Percentiles rank a stretch among this genome's conserved stretches.
Conservation (phyloP, 2,329 filamentous ascomycete genomes). For the Xylariaceae sp. region DNA sequence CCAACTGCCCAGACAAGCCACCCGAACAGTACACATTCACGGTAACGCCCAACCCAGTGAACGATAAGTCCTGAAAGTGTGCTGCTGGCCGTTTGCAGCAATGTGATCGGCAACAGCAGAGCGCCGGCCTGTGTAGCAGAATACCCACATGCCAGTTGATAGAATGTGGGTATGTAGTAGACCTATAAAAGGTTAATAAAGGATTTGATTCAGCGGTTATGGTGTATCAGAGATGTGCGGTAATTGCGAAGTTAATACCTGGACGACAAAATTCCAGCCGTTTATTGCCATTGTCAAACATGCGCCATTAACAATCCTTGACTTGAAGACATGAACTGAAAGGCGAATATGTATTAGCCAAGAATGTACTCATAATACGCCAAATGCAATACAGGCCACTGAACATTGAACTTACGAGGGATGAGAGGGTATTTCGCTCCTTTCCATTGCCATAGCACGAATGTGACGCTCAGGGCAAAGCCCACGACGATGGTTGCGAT, state of each 20-base stretch:
- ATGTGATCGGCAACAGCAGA: conserved; percentile 41
- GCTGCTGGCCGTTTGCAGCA: conserved; percentile 46
- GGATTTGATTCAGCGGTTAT: too few species aligned
- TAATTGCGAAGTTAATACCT: conserved; percentile 32
- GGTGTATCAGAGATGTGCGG: too few species aligned
- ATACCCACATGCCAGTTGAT: conserved; percentile 45
- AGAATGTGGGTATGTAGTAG: conserved; percentile 47
- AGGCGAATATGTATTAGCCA: conserved; percentile 16
- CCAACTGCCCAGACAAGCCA: conserved; percentile 52
- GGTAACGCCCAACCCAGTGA: conserved; percentile 50
- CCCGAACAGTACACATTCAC: conserved; percentile 53
- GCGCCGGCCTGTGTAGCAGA: conserved; percentile 41
- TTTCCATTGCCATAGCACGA: conserved; percentile 53
- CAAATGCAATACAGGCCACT: not conserved
- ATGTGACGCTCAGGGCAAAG: conserved; percentile 41
- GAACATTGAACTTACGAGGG: conserved; percentile 34
- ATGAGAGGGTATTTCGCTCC: conserved; percentile 47
- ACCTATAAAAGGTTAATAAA: too few species aligned
- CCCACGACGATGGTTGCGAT: conserved; percentile 55
- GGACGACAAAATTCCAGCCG: conserved; percentile 59
- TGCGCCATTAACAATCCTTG: conserved; percentile 51
- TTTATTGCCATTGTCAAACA: conserved; percentile 58
- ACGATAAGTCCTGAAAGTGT: conserved; percentile 52
- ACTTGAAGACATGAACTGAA: conserved; percentile 52
- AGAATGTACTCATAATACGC: too few species aligned